Conservation (phyloP, 2,329 filamentous ascomycete genomes). For the Phaeosphaeriaceae sp. region DNA sequence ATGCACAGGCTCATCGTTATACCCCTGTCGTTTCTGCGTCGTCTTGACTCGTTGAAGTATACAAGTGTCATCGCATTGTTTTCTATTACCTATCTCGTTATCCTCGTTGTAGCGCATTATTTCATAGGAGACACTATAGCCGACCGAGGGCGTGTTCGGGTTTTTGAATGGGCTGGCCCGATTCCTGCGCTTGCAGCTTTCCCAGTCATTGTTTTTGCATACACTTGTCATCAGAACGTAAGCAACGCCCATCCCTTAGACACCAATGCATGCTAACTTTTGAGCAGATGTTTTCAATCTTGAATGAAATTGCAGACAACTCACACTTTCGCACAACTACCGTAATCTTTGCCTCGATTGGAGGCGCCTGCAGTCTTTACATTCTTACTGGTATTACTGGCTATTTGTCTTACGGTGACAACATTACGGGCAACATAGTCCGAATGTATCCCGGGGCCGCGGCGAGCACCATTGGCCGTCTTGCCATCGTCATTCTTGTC, state of each 20-base stretch:
- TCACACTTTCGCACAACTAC: conserved; percentile 77
- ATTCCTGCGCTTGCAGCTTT: conserved; percentile 82
- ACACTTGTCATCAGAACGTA: conserved; percentile 98
- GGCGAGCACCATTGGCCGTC: conserved; percentile 88
- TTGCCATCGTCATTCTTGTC: conserved; percentile 93
- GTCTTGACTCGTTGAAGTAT: conserved; percentile 95
- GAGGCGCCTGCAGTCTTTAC: conserved; percentile 85
- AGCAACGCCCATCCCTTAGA: conserved; percentile 29
- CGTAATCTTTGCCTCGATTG: conserved; percentile 84
- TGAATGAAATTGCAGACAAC: conserved; percentile 92
- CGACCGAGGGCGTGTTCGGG: conserved; percentile 74
- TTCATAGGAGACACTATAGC: conserved; percentile 75
- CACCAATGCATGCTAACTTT: conserved; percentile 9
- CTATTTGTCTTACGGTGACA: conserved; percentile 93
- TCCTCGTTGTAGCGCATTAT: conserved; percentile 94
- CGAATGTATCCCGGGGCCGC: conserved; percentile 72
- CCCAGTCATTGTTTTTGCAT: conserved; percentile 97
- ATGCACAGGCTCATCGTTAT: conserved; percentile 79
- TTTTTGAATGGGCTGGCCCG: conserved; percentile 79
- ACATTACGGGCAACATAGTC: conserved; percentile 89
- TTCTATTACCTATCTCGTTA: conserved; percentile 91
- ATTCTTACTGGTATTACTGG: conserved; percentile 92
- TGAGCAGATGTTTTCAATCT: conserved; percentile 91
- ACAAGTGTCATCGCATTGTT: conserved; percentile 90
- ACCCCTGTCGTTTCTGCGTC: conserved; percentile 87